Percentiles rank a stretch among this genome's conserved stretches.
Evolutionary conservation across 1,284 basidiomycete genomes (phyloP).

Genomic region (Laetiporus sulphureus): DNA sequence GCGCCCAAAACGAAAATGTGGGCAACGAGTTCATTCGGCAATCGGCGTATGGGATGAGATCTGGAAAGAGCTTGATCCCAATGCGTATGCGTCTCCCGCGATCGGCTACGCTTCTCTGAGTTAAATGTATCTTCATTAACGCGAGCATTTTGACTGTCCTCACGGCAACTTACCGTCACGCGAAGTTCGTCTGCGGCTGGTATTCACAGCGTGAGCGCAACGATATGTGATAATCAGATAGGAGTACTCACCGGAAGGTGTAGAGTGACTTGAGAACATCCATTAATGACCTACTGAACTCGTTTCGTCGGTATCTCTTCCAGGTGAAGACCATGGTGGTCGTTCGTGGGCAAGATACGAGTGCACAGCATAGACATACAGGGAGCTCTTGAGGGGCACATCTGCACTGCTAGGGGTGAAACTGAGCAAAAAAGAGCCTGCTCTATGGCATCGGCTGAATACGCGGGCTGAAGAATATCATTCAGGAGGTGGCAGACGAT

Average conservation of each 20-base stretch:
- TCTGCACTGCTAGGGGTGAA: too few species aligned
- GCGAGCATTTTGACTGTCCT: not conserved
- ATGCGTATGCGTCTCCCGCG: not conserved
- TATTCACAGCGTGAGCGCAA: not conserved
- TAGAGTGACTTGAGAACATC: constrained; percentile 28
- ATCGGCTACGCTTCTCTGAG: not conserved
- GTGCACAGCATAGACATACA: too few species aligned
- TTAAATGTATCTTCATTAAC: not conserved
- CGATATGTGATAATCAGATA: too few species aligned
- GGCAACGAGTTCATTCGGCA: constrained; percentile 56
- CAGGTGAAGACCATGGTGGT: constrained; percentile 29
- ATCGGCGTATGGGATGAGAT: constrained; percentile 41
- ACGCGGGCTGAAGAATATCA: too few species aligned
- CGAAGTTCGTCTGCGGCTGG: not conserved
- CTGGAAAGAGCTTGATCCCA: not conserved
- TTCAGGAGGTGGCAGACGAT: too few species aligned
- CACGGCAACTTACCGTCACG: not conserved
- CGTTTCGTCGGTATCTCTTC: constrained; percentile 30
- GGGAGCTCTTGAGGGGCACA: too few species aligned
- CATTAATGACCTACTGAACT: constrained; percentile 28
- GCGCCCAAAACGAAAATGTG: constrained; percentile 57
- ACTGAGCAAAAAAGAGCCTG: too few species aligned
- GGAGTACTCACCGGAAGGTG: constrained; percentile 24
- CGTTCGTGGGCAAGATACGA: not conserved
- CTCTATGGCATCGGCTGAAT: too few species aligned